Percentiles rank a stretch among this genome's conserved stretches.
phyloP scores from a whole-genome alignment of 1,139 yeast genomes.

The Debaryomyces robertsiae region DNA sequence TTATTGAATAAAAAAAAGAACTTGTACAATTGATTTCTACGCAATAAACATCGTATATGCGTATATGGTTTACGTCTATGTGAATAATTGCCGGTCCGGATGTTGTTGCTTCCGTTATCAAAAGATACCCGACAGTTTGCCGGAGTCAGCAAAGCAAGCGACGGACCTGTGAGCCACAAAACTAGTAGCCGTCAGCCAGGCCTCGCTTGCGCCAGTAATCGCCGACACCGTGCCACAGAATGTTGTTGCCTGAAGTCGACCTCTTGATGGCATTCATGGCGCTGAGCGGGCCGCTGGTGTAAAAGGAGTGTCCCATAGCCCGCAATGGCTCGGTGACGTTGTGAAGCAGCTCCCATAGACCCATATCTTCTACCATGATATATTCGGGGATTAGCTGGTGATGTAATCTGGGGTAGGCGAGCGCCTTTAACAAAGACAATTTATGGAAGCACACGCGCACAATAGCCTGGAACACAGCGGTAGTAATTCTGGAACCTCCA shows the following conservation, averaged over 20 bases:
- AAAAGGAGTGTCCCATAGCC: constrained; percentile 31
- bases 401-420: constrained; percentile 81
- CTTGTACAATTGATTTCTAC: too few relatives aligned
- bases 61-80: too few relatives aligned
- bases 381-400: constrained; percentile 84
- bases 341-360: constrained; percentile 31
- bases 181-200: constrained; percentile 43
- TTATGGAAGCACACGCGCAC: constrained; percentile 62
- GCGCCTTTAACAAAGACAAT: constrained; percentile 61
- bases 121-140: too few relatives aligned
- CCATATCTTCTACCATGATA: constrained; percentile 58
- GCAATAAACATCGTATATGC: too few relatives aligned
- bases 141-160: background rate
- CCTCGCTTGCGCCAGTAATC: constrained; percentile 51
- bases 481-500: constrained; percentile 90
- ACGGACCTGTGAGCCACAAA: background rate
- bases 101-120: too few relatives aligned
- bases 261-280: constrained; percentile 47
- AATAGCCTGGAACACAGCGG: constrained; percentile 80
- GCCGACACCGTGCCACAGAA: constrained; percentile 40
- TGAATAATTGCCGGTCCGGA: too few relatives aligned
- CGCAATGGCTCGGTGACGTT: constrained; percentile 15
- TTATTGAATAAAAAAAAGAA: too few relatives aligned
- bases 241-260: constrained; percentile 13
- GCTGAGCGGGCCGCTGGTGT: constrained; percentile 40